Base-by-base conservation (phyloP, 805 yeast species). In the Ogataea degrootiae region DNA sequence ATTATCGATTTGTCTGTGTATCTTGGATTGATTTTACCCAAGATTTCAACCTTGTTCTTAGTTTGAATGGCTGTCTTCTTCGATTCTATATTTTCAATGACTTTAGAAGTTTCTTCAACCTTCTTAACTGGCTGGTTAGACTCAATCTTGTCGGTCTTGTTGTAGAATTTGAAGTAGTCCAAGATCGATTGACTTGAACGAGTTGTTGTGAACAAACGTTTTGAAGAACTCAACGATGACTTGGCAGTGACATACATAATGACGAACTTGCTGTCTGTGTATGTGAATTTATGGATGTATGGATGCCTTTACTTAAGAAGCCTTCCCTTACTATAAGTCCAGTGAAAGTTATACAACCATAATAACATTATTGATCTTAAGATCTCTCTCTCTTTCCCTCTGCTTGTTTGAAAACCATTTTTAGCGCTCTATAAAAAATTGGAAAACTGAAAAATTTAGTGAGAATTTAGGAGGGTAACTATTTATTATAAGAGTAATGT, bases 131-230 rank as follows among this genome's bases (percentile, higher is more conserved):
- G 51, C 15, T 46, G 40, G 7, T 44, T 33, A 14, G 48, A 6
- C 5, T 44, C 39, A 33, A 34, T 12, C 14, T n/a, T 23, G 19
- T 41, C 39, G 54, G 36, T 50, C 37, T 52, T 53, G 43, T 62
- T 66, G 55, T 56, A 62, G 40, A 62, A 57, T 39, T 59, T 66
- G 55, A 66, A 65, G 48, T 63, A 66, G 41, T 66, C 70, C 39
- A 66, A 44, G 6, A 66, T 56, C 0, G 68, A 61, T 23, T 15
- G 15, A 6, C 23, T 34, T 6, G 34, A 23, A 4, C 48, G 44
- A 1, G 42, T 40, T n/a, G 35, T 8, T 16, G 46, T 23, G 22
- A 42, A 36, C 8, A 22, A 17, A 42, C 44, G 44, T 9, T n/a
- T 33, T 41, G 14, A 15, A 9, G 17, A 23, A 15, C 16, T 39